Evolutionary conservation across 2,329 filamentous ascomycete species (phyloP).

Genomic region (Aspergillus caelatus): DNA sequence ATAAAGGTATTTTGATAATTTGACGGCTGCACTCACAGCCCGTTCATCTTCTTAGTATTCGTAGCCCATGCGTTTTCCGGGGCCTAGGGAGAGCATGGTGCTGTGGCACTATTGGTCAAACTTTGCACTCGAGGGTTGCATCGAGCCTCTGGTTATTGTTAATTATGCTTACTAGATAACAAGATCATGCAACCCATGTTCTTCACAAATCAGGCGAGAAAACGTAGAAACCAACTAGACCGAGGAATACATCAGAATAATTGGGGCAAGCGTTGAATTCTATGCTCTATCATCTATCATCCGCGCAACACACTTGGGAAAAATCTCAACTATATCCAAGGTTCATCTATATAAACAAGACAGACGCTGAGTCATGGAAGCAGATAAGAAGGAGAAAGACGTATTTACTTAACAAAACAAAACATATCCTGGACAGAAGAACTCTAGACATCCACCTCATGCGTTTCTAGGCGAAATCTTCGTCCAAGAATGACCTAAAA

Average conservation of each 20-base stretch:
- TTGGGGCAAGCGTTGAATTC: background rate
- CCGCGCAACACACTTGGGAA: background rate
- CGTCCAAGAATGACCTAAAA: constrained; percentile 21
- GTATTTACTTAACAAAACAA: background rate
- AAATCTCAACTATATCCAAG: background rate
- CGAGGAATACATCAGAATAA: background rate
- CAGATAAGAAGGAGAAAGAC: background rate
- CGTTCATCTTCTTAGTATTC: background rate
- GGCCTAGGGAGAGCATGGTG: no score
- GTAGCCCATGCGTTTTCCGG: background rate
- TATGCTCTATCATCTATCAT: background rate
- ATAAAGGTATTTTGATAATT: background rate
- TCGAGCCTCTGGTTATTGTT: no score
- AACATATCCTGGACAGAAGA: background rate
- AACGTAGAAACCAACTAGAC: background rate
- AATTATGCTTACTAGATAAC: no score
- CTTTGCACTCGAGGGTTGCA: no score
- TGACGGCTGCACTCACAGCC: background rate
- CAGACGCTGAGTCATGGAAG: background rate
- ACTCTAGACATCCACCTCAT: background rate
- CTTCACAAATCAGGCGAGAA: background rate
- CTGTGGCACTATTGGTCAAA: background rate
- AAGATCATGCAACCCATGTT: background rate
- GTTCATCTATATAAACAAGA: background rate
- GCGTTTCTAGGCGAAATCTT: background rate